phyloP scores from a whole-genome alignment of 495 filamentous ascomycete species.

The Aspergillus saccharolyticus region DNA sequence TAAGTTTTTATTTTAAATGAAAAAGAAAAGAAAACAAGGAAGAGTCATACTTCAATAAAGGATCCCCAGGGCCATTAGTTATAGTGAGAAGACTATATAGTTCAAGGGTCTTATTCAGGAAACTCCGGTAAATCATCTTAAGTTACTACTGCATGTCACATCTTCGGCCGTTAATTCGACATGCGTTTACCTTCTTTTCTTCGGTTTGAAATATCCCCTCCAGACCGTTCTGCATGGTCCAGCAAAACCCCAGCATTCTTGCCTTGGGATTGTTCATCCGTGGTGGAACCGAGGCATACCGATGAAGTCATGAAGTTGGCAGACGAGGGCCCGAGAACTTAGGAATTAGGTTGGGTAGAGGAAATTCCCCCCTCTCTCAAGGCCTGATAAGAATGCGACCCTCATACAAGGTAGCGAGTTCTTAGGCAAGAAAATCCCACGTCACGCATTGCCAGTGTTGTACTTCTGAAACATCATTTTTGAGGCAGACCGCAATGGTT shows the following conservation, averaged over 20 bases:
- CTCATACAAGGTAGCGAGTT: not conserved
- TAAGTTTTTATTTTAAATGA: no score
- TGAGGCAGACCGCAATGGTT: not conserved
- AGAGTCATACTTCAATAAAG: no score
- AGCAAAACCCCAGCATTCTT: not conserved
- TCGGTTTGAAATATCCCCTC: not conserved
- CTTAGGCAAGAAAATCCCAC: not conserved
- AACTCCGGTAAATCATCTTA: no score
- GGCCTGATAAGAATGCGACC: not conserved
- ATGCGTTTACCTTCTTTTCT: not conserved
- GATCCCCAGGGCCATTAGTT: no score
- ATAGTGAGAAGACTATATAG: no score
- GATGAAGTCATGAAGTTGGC: not conserved
- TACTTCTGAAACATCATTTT: not conserved
- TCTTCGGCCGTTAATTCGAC: not conserved
- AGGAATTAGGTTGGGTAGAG: not conserved
- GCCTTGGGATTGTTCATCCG: not conserved
- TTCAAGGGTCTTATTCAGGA: no score
- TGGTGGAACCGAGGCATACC: not conserved
- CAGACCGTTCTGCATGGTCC: not conserved
- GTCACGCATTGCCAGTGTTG: not conserved
- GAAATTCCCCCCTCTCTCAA: not conserved
- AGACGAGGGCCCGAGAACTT: not conserved
- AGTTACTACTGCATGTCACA: slow-evolving; percentile 18
- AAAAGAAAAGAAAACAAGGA: no score